Conservation (phyloP, 176 grass and related monocot genomes). For the Avena eriantha region DNA sequence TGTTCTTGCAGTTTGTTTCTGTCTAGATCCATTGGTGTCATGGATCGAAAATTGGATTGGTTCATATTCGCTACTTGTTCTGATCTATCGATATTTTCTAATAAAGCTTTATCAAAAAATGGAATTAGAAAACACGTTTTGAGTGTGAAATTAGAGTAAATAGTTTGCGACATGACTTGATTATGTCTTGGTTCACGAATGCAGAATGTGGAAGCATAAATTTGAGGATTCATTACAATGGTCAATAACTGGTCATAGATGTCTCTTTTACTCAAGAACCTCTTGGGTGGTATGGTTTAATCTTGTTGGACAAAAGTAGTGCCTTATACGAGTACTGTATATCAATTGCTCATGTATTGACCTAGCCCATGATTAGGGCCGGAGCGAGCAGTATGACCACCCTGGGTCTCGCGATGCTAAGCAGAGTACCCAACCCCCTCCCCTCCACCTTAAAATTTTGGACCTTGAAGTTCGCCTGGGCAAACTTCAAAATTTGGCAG, state of each 20-base stretch:
- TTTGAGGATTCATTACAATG: neutral
- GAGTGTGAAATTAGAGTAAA: neutral
- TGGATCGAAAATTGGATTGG: neutral
- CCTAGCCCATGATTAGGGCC: neutral
- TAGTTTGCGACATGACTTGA: neutral
- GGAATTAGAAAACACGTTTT: conserved; percentile 14
- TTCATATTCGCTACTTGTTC: conserved; percentile 5
- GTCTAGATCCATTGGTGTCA: neutral
- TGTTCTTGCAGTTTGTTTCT: neutral
- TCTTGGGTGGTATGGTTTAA: conserved; percentile 1
- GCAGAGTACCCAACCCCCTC: neutral
- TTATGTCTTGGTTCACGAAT: neutral
- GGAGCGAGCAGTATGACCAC: neutral
- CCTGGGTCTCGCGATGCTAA: neutral
- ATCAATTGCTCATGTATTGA: neutral
- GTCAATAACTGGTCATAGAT: neutral
- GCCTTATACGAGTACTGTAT: neutral
- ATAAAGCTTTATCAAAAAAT: neutral
- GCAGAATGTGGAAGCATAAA: neutral
- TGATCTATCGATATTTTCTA: neutral
- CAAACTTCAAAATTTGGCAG: no score
- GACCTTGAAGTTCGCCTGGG: neutral
- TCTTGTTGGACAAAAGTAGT: conserved; percentile 22
- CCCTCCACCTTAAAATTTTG: conserved; percentile 18
- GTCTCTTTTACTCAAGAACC: conserved; percentile 2